Conservation (phyloP, 768 basidiomycete species). For the Hygrophorus russula region DNA sequence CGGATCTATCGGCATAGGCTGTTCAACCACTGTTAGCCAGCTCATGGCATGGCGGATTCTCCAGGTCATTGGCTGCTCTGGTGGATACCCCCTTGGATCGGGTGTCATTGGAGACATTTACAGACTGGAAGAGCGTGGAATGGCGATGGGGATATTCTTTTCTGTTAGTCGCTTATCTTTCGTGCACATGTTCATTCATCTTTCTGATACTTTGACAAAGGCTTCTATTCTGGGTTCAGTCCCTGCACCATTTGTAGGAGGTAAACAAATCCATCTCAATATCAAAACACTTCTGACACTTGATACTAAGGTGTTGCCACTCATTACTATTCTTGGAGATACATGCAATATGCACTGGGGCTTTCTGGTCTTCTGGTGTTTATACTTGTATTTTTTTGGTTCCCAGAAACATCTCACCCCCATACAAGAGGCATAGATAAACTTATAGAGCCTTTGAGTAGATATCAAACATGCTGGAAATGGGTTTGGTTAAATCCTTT, state of each 20-base stretch:
- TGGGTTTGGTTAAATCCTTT: constrained; percentile 53
- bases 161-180: constrained; percentile 22
- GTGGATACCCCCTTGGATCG: constrained; percentile 42
- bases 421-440: constrained; percentile 45
- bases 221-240: constrained; percentile 47
- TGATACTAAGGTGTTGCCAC: constrained; percentile 30
- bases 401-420: constrained; percentile 65
- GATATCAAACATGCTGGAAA: constrained; percentile 7
- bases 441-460: constrained; percentile 11
- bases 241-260: constrained; percentile 49
- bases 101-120: constrained; percentile 62
- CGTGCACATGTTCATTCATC: not conserved
- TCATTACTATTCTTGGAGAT: constrained; percentile 57
- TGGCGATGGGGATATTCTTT: constrained; percentile 49
- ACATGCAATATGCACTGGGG: constrained; percentile 39
- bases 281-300: not conserved
- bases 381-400: constrained; percentile 26
- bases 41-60: constrained; percentile 54
- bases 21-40: constrained; percentile 26
- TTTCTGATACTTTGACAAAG: constrained; percentile 16
- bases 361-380: constrained; percentile 27
- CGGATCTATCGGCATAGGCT: constrained; percentile 50
- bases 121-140: constrained; percentile 46
- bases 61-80: constrained; percentile 55
- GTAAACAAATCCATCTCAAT: constrained; percentile 14